These are phyloP conservation scores for Medicago lupulina DNA, from an alignment of 306 rosid genomes.

Conservation along the genomic window DNA sequence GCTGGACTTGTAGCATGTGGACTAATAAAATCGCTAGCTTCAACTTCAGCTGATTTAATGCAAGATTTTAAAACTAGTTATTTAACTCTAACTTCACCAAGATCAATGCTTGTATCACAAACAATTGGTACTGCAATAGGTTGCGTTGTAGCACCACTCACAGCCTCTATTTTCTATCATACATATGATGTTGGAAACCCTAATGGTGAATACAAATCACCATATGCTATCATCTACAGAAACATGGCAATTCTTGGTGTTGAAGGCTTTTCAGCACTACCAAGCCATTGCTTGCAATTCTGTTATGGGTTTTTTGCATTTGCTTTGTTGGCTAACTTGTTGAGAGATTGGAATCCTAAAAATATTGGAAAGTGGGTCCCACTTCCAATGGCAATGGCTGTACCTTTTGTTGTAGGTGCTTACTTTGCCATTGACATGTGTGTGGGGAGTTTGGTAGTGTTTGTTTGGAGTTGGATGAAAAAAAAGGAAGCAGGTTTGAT, in stretches of 20 bases:
- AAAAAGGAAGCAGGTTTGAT: conserved; percentile 55
- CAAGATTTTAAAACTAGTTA: conserved; percentile 57
- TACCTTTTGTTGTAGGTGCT: conserved; percentile 85
- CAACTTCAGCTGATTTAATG: conserved; percentile 88
- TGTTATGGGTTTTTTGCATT: conserved; percentile 73
- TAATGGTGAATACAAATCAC: conserved; percentile 79
- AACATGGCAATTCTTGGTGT: conserved; percentile 89
- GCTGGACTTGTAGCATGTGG: conserved; percentile 60
- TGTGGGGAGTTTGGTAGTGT: conserved; percentile 76
- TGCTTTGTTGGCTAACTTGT: conserved; percentile 66
- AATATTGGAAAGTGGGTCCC: conserved; percentile 70
- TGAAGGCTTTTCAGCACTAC: conserved; percentile 84
- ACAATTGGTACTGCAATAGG: conserved; percentile 85
- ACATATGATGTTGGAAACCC: conserved; percentile 82
- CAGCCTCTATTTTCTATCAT: conserved; percentile 79
- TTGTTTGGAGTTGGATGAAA: conserved; percentile 62
- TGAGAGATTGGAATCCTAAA: conserved; percentile 63
- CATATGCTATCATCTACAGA: conserved; percentile 76
- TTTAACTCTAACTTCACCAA: conserved; percentile 84
- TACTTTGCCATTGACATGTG: conserved; percentile 92
- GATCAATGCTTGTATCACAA: conserved; percentile 80
- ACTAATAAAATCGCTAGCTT: conserved; percentile 79
- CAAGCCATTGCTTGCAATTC: conserved; percentile 76
- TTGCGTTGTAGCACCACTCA: conserved; percentile 75
- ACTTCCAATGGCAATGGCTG: conserved; percentile 97